phyloP scores from a whole-genome alignment of 2,329 filamentous ascomycete genomes.

The Ophiostoma quercus region DNA sequence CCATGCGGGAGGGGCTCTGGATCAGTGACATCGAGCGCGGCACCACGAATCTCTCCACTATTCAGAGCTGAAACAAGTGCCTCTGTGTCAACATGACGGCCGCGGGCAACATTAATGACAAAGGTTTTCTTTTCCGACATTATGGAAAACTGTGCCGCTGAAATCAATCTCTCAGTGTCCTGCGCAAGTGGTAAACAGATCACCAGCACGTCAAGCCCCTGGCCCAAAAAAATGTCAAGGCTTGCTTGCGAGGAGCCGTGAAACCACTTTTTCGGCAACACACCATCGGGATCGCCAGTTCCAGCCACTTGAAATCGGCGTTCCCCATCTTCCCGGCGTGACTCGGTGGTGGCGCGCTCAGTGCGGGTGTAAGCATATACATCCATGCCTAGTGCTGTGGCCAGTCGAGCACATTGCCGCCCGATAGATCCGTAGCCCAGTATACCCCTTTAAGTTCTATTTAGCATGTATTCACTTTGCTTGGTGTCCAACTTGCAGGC shows the following conservation, averaged over 20 bases:
- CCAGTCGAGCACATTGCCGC: conserved; percentile 44
- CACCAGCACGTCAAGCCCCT: conserved; percentile 49
- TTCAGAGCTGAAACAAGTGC: conserved; percentile 40
- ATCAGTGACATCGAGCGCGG: conserved; percentile 62
- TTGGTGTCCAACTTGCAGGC: conserved; percentile 31
- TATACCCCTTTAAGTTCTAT: conserved; percentile 33
- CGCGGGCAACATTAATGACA: conserved; percentile 64
- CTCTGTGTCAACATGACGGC: conserved; percentile 43
- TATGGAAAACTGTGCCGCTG: conserved; percentile 44
- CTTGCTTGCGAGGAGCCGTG: conserved; percentile 40
- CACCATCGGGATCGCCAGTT: conserved; percentile 45
- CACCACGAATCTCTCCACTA: conserved; percentile 40
- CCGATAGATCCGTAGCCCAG: conserved; percentile 45
- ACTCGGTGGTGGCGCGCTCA: conserved; percentile 47
- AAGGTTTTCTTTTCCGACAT: conserved; percentile 40
- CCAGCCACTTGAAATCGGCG: conserved; percentile 59
- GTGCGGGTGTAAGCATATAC: conserved; percentile 64
- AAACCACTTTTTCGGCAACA: conserved; percentile 41
- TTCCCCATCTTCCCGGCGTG: conserved; percentile 44
- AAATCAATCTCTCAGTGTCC: conserved; percentile 45
- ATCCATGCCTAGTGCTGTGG: conserved; percentile 57
- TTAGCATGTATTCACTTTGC: background rate
- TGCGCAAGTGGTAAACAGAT: conserved; percentile 48
- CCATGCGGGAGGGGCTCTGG: conserved; percentile 59
- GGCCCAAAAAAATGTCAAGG: conserved; percentile 45